Base-by-base conservation (phyloP, 129 eudicot genomes). In the Gnaphalium uliginosum region DNA sequence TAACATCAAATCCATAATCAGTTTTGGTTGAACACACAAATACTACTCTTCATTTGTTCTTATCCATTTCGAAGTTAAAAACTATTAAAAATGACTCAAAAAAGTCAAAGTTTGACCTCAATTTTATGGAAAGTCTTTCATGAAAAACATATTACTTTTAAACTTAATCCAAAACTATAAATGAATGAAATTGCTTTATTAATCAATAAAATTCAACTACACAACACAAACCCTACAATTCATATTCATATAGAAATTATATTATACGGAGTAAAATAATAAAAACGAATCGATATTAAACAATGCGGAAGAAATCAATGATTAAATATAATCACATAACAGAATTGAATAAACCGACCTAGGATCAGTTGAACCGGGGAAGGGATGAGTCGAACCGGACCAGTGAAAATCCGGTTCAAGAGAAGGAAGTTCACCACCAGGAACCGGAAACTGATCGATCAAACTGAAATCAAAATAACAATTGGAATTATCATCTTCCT, bases 381-480 rank as follows among this genome's bases (percentile, higher is more conserved):
- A 56, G 1, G 61, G 61, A 58, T 68, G 58, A 41, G 73, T 63
- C 2, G 89, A 69, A 56, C 33, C 67, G 32, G 84, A 70, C 95
- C 90, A 89, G 3, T 72, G 83, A 70, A 82, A 84, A 10, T 61
- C 83, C 22, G 88, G 64, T 54, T 83, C 88, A 35, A 86, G 76
- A 33, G 83, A 71, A 22, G 90, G 90, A 23, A 89, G 83, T 54
- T 88, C 93, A 35, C 86, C 86, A 18, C 86, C 86, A 67, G 85
- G 86, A 48, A 83, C 88, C 25, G 88, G 80, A 59, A 84, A 67
- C 56, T 78, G 78, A 2, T 89, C 91, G 53, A 86, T 79, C 43
- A 86, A 68, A 48, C 80, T 78, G 58, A 53, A 85, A 78, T 86
- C 96, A 17, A 89, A 78, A 21, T 79, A 63, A 79, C 85, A 86